Evolutionary conservation across 179 eudicot genomes (phyloP).

Genomic region (Corrigiola litoralis): DNA sequence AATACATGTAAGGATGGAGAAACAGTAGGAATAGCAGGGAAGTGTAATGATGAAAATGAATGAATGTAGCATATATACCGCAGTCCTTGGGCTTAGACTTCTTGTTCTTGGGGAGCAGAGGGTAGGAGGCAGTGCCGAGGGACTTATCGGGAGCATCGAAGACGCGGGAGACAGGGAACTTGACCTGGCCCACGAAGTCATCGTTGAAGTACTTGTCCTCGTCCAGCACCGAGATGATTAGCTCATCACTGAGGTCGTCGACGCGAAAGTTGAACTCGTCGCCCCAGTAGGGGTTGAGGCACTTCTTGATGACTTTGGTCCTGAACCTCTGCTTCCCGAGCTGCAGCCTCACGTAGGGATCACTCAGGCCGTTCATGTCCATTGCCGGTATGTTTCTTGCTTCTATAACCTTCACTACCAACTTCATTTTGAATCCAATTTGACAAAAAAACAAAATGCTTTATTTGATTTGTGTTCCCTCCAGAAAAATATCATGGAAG

Average conservation of each 20-base stretch:
- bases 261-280: slow-evolving; percentile 76
- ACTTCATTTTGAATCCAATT: slow-evolving; percentile 72
- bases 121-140: slow-evolving; percentile 78
- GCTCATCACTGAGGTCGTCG: slow-evolving; percentile 81
- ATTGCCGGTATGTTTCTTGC: slow-evolving; percentile 78
- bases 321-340: slow-evolving; percentile 63
- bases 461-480: too few relatives aligned
- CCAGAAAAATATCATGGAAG: too few relatives aligned
- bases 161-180: slow-evolving; percentile 55
- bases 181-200: slow-evolving; percentile 80
- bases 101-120: slow-evolving; percentile 67
- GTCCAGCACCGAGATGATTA: slow-evolving; percentile 63
- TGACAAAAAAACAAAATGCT: too few relatives aligned
- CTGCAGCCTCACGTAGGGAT: slow-evolving; percentile 84
- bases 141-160: slow-evolving; percentile 80
- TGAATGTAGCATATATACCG: slow-evolving; percentile 35
- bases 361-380: slow-evolving; percentile 90
- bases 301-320: slow-evolving; percentile 80
- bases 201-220: slow-evolving; percentile 85
- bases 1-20: neutral
- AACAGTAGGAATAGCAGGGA: neutral
- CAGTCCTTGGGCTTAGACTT: slow-evolving; percentile 73
- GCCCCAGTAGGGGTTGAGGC: slow-evolving; percentile 86
- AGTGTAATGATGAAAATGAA: neutral
- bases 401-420: slow-evolving; percentile 83